Evolutionary conservation across 805 yeast genomes (phyloP), one percentile per base, ranked within the genome.

Genomic region (Grigorovia yakushimaensis): DNA sequence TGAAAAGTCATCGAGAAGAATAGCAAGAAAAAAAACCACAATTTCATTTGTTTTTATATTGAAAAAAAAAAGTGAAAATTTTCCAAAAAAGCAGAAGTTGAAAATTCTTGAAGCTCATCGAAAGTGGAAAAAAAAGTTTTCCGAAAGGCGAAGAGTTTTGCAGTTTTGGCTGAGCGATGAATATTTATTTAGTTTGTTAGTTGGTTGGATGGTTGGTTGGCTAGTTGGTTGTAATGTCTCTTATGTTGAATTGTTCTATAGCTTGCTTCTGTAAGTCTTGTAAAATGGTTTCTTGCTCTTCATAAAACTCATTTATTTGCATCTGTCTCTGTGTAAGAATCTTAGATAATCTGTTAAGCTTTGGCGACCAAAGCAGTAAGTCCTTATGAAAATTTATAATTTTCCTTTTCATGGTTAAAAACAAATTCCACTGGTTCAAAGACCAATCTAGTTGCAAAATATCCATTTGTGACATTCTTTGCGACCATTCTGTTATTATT

Each of bases 401-500:
- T 33, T 33, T 33, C 17, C 37, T 75, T 58, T 82, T 83, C 40
- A 79, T 66, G 23, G 64, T 65, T 49, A 79, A 76, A 56, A 77
- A 82, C 47, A 70, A 68, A 54, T 74, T 78, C 89, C 85, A 81
- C 24, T 62, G 63, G 72, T 77, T 17, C 13, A 76, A 17, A 65
- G 60, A 30, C 44, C 41, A 41, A 56, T 56, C 35, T 55, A 57
- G 33, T 68, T 70, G 21, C 66, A 57, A 51, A 15, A 59, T 54
- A 37, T 63, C 67, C 6, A 57, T 50, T 18, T 67, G 64, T 44
- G 80, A 73, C 61, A 84, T 73, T 48, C 78, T 73, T 42, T 75
- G 73, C 6, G 84, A 75, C 65, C 81, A 83, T 52, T 82, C 87
- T 49, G 69, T 72, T 46, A 82, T 71, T 17, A 84, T 72, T 6